Percentiles rank a stretch among this genome's conserved stretches.
These are phyloP conservation scores for Rhodotorula sp. DNA, from an alignment of 1,284 basidiomycete genomes.

Conservation along the genomic window DNA sequence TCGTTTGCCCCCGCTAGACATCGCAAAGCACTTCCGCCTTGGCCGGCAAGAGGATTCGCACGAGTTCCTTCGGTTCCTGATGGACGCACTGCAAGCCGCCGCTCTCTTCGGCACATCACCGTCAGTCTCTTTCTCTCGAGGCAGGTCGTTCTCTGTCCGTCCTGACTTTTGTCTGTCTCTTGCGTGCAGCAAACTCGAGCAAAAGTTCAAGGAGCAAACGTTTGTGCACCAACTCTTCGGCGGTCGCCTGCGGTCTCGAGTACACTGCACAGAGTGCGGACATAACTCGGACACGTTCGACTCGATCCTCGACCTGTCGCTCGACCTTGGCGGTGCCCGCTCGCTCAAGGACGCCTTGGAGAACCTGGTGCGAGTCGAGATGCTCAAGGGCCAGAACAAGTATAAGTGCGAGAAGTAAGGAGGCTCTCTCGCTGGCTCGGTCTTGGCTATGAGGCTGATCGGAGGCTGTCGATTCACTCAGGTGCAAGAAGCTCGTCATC, in stretches of 20 bases:
- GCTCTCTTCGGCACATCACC: constrained; percentile 25
- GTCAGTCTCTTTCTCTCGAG: not conserved
- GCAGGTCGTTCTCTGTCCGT: too few species aligned
- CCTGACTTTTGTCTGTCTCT: too few species aligned
- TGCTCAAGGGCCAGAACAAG: constrained; percentile 85
- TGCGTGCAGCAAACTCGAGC: constrained; percentile 32
- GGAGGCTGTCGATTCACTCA: constrained; percentile 47
- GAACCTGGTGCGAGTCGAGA: constrained; percentile 79
- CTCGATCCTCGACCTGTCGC: constrained; percentile 85
- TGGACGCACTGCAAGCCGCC: constrained; percentile 61
- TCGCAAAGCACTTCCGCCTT: constrained; percentile 84
- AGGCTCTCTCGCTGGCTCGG: not conserved
- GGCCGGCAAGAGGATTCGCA: constrained; percentile 98
- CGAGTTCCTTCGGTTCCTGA: constrained; percentile 92
- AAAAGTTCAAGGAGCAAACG: constrained; percentile 74
- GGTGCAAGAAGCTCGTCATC: constrained; percentile 82
- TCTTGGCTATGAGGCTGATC: not conserved
- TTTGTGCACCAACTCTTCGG: constrained; percentile 96
- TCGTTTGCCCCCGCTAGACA: constrained; percentile 57
- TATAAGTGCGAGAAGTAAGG: constrained; percentile 97
- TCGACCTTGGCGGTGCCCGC: constrained; percentile 66
- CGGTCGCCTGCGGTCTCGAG: constrained; percentile 85
- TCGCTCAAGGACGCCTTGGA: constrained; percentile 69
- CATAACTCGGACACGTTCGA: constrained; percentile 96
- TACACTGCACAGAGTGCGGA: constrained; percentile 79